Base-by-base conservation (phyloP, 768 basidiomycete genomes). In the Pleurotus tuoliensis region DNA sequence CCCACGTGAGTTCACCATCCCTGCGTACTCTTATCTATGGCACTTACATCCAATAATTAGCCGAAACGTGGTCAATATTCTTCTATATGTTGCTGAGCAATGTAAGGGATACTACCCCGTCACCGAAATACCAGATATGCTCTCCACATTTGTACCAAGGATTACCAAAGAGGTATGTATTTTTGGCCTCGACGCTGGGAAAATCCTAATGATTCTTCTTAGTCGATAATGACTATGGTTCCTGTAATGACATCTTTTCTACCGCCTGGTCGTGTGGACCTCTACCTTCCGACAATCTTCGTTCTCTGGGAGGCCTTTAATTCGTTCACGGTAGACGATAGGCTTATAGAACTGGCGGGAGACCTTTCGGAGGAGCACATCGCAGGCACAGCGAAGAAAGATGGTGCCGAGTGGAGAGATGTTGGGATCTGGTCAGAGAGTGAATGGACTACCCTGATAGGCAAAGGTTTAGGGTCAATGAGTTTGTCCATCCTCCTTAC, bases 341-440 rank as follows among this genome's bases (percentile, higher is more conserved):
- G 88, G 58, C 71, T 92, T 47, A 72, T 92, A 5, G 87, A 91
- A 58, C 65, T 92, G 4, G 82, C 83, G 50, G 88, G 86, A 38
- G 77, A 83, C 25, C 70, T 93, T 20, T 76, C 88, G 0, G 86
- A 89, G 67, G 86, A 89, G 63, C 86, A 91, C 63, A 77, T 87
- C 20, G 70, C 82, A 18, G 86, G 87, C 16, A 76, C 72, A n/a
- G 84, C 80, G 7, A 69, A 69, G 48, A 80, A 83, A 62, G 82
- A 80, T 49, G 78, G 79, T 39, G 80, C 84, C 6, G 71, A 73
- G 56, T 88, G 86, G 85, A 88, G 87, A 67, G 90, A 92, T 61
- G 81, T 98, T 37, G 95, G 95, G 11, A 94, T 98, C 55, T 94
- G 93, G 82, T 86, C 82, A 4, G 82, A 92, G 56, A 76, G 82